phyloP scores from a whole-genome alignment of 2,329 filamentous ascomycete species.

The Talaromyces amestolkiae region DNA sequence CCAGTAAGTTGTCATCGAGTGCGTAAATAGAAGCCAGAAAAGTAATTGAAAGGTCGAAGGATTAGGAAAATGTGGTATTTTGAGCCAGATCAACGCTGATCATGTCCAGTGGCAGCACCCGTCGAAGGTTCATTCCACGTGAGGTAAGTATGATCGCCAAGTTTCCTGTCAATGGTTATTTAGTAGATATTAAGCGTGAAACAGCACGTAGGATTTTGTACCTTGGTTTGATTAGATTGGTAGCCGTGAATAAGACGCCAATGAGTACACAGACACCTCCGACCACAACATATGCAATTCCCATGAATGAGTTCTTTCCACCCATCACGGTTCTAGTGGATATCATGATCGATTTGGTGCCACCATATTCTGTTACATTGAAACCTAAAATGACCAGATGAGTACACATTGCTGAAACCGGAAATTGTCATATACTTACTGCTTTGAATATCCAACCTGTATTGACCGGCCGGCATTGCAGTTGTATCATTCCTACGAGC shows the following conservation, averaged over 20 bases:
- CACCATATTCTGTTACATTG: conserved; percentile 72
- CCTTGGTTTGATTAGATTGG: conserved; percentile 88
- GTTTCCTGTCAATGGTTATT: conserved; percentile 63
- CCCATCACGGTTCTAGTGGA: conserved; percentile 91
- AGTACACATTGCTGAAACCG: not conserved
- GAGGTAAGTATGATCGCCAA: conserved; percentile 95
- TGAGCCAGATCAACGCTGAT: conserved; percentile 42
- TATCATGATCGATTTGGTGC: conserved; percentile 85
- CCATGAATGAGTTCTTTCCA: conserved; percentile 90
- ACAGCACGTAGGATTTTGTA: conserved; percentile 36
- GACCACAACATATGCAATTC: conserved; percentile 92
- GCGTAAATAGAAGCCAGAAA: not conserved
- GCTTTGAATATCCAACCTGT: conserved; percentile 72
- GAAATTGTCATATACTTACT: conserved; percentile 56
- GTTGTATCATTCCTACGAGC: conserved; percentile 75
- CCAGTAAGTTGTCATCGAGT: not conserved
- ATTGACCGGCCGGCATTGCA: conserved; percentile 67
- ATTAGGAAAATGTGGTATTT: not conserved
- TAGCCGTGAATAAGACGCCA: conserved; percentile 81
- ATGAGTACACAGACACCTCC: conserved; percentile 89
- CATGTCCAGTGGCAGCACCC: conserved; percentile 55
- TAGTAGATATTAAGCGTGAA: not conserved
- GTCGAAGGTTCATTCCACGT: conserved; percentile 79
- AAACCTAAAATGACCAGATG: conserved; percentile 60
- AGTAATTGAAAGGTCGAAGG: not conserved